Evolutionary conservation across 768 basidiomycete genomes (phyloP).

Genomic region (Boletus rubropictus): DNA sequence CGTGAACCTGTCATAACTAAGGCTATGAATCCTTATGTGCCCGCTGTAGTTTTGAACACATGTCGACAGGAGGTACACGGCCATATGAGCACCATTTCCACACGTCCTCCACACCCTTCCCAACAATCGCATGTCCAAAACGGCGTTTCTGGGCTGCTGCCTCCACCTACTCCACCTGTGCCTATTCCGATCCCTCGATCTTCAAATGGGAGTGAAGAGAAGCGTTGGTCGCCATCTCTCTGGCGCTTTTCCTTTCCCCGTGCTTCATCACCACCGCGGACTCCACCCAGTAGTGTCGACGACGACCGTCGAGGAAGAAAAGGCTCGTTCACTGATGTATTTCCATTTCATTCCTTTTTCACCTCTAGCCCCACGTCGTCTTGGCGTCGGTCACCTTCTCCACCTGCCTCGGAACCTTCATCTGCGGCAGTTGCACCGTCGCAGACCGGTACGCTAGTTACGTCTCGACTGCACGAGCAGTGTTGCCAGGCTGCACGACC

Average conservation of each 20-base stretch:
- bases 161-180: conserved; percentile 25
- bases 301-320: conserved; percentile 25
- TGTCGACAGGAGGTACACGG: conserved; percentile 22
- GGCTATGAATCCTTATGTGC: conserved; percentile 21
- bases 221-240: conserved; percentile 31
- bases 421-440: conserved; percentile 26
- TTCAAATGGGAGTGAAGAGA: conserved; percentile 29
- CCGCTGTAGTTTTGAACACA: conserved; percentile 25
- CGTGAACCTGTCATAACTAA: conserved; percentile 25
- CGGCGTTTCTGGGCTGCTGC: conserved; percentile 13
- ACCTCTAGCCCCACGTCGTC: conserved; percentile 28
- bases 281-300: conserved; percentile 17
- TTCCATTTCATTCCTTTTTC: conserved; percentile 40
- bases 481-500: conserved; percentile 32
- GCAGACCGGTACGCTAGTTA: conserved; percentile 10
- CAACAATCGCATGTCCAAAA: conserved; percentile 10
- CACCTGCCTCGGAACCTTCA: conserved; percentile 34
- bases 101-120: conserved; percentile 9
- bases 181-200: conserved; percentile 28
- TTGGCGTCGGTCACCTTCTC: conserved; percentile 37
- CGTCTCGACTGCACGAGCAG: conserved; percentile 27
- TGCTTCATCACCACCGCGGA: conserved; percentile 25
- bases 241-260: conserved; percentile 35
- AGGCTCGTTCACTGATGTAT: conserved; percentile 37
- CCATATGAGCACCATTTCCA: conserved; percentile 4